Percentiles rank a stretch among this genome's conserved stretches.
Conservation (phyloP, 2,329 filamentous ascomycete genomes). For the Botryotinia narcissicola region DNA sequence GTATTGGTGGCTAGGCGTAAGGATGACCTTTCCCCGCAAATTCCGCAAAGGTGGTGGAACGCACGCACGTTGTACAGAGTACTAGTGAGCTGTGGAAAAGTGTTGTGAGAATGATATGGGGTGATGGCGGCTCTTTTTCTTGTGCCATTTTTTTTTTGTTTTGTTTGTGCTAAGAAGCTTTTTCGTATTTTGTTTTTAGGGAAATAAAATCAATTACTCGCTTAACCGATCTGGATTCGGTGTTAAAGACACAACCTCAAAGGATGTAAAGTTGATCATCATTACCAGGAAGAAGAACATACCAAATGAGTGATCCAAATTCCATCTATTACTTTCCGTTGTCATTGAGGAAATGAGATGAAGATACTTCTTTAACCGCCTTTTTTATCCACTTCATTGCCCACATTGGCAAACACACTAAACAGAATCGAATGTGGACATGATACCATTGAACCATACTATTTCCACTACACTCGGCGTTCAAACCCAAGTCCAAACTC, state of each 20-base stretch:
- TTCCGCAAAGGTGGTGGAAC: neutral
- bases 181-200: neutral
- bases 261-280: neutral
- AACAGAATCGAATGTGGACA: slow-evolving; percentile 33
- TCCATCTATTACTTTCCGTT: neutral
- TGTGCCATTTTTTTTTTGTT: neutral
- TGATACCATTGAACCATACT: slow-evolving; percentile 28
- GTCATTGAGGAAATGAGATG: slow-evolving; percentile 39
- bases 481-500: slow-evolving; percentile 27
- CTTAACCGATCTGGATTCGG: neutral
- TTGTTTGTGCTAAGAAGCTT: neutral
- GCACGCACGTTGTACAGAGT: neutral
- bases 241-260: neutral
- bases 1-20: neutral
- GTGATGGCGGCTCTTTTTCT: neutral
- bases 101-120: neutral
- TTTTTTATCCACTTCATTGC: neutral
- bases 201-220: neutral
- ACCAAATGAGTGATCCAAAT: neutral
- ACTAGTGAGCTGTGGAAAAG: neutral
- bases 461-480: slow-evolving; percentile 18
- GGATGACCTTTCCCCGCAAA: slow-evolving; percentile 3
- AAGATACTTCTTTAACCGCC: slow-evolving; percentile 32
- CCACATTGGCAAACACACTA: neutral
- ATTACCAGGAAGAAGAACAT: neutral